Evolutionary conservation across 2,329 filamentous ascomycete species (phyloP), one percentile per base, ranked within the genome.

Genomic region (Coniochaeta sp.): DNA sequence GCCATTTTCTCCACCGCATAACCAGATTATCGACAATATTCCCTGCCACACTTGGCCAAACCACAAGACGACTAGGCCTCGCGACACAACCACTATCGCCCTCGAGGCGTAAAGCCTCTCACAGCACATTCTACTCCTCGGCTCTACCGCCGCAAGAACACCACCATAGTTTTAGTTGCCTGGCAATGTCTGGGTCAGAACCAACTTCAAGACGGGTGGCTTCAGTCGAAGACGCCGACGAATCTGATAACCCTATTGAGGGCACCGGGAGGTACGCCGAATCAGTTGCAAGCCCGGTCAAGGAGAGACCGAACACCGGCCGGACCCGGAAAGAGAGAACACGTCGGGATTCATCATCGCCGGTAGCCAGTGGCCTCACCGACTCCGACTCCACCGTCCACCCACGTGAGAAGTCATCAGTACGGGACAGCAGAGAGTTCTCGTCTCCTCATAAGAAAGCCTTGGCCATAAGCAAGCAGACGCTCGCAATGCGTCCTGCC

Each of bases 161-260:
- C 16, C 12, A 26, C 43, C 22, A 12, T 26, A 52, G 22, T 14
- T 52, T 17, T 11, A 52, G 47, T 26, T 31, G 62, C 57, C 63
- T 64, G 70, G 72, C 68, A 68, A 83, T 83, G 80, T 73, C 78
- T 60, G 68, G 68, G 66, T 65, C 64, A 67, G 69, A 71, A 65
- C 66, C 62, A 58, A 64, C 62, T 62, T 67, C 69, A 72, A 36
- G 47, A 62, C 64, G 60, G 66, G 72, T 78, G 59, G 76, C 77
- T 61, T 77, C 77, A 68, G 74, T 81, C 61, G 77, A 84, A 69
- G 82, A 83, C 60, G 79, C 73, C 55, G 79, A 83, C 66, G 80
- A 83, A 58, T 72, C 74, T 14, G 79, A 75, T 44, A 77, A 77
- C 59, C 70, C 74, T 38, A 68, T 75, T 19, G 70, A 73, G 58